These are phyloP conservation scores for Beauveria pseudobassiana DNA, from an alignment of 2,329 filamentous ascomycete species.

Conservation along the genomic window DNA sequence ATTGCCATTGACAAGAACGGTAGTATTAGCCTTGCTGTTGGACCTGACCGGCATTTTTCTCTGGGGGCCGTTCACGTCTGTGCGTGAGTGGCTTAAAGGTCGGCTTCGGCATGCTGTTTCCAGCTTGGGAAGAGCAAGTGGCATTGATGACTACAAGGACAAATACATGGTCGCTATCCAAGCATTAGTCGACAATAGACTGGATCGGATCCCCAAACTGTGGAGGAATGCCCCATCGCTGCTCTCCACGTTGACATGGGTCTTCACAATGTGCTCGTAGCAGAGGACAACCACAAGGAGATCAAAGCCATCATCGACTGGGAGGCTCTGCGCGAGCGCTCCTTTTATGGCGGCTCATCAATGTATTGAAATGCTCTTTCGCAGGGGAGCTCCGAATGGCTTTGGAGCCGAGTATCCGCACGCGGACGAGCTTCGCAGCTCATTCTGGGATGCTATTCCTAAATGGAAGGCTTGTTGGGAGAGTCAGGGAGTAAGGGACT, in stretches of 20 bases:
- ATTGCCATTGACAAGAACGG: constrained; percentile 12
- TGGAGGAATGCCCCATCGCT: constrained; percentile 14
- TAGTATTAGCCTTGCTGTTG: constrained; percentile 13
- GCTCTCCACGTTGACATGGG: constrained; percentile 15
- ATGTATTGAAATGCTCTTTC: constrained; percentile 14
- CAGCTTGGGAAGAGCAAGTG: constrained; percentile 12
- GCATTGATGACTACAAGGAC: constrained; percentile 13
- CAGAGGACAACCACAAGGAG: constrained; percentile 9
- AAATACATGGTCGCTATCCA: constrained; percentile 11
- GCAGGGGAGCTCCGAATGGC: constrained; percentile 11
- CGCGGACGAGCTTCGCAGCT: constrained; percentile 11
- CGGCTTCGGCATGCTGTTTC: constrained; percentile 11
- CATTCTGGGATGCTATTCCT: constrained; percentile 15
- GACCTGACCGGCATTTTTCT: constrained; percentile 15
- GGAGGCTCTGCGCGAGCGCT: constrained; percentile 14
- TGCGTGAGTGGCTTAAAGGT: constrained; percentile 15
- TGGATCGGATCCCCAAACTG: constrained; percentile 12
- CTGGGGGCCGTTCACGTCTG: constrained; percentile 16
- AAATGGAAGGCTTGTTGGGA: constrained; percentile 13
- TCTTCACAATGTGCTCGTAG: constrained; percentile 15
- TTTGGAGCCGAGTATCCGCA: constrained; percentile 5
- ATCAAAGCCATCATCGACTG: constrained; percentile 15
- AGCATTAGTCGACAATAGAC: constrained; percentile 9
- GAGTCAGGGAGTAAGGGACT: constrained; percentile 9
- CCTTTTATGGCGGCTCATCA: constrained; percentile 11